Conservation (phyloP, 148 eudicot species). For the Diospyros kaki region DNA sequence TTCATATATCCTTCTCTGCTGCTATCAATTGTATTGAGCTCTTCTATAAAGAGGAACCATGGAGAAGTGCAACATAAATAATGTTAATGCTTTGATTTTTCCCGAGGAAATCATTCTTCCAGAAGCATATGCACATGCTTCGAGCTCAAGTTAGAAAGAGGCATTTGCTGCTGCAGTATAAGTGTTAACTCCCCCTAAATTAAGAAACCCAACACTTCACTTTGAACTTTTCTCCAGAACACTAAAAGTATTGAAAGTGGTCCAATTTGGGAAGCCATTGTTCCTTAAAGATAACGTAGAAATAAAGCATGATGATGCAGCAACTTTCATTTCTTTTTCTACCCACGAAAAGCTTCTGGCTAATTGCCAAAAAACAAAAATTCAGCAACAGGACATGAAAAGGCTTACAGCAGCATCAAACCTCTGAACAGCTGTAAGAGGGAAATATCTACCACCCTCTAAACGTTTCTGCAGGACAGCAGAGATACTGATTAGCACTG, state of each 20-base stretch:
- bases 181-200: background rate
- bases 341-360: background rate
- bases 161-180: background rate
- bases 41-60: too few relatives aligned
- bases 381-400: background rate
- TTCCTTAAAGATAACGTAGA: background rate
- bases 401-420: slow-evolving; percentile 87
- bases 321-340: background rate
- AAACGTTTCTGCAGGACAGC: slow-evolving; percentile 43
- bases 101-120: too few relatives aligned
- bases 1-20: too few relatives aligned
- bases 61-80: too few relatives aligned
- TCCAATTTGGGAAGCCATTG: slow-evolving; percentile 1
- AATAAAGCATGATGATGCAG: background rate
- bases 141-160: background rate
- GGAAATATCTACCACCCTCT: slow-evolving; percentile 70
- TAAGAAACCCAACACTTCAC: background rate
- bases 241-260: background rate
- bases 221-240: background rate
- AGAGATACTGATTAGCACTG: background rate
- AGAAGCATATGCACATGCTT: background rate
- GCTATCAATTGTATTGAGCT: too few relatives aligned
- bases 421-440: slow-evolving; percentile 92
- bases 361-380: slow-evolving; percentile 4
- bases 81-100: too few relatives aligned